These are phyloP conservation scores for Xylaria sp. DNA, from an alignment of 2,329 filamentous ascomycete genomes.

Conservation along the genomic window DNA sequence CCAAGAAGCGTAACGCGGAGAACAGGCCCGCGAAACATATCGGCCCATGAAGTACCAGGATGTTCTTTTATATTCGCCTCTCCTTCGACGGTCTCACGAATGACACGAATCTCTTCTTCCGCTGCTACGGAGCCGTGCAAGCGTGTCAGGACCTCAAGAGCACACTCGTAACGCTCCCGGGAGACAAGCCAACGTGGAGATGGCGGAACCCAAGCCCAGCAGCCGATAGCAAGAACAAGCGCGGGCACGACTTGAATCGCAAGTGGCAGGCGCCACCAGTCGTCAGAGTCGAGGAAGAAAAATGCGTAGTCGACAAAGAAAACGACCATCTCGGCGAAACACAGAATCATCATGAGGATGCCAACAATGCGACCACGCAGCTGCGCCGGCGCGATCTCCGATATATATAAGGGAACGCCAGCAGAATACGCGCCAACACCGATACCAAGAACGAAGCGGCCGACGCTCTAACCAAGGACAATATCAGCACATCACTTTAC, in stretches of 20 bases:
- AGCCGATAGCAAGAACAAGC: slow-evolving; percentile 45
- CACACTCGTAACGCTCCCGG: slow-evolving; percentile 43
- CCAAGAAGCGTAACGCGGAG: slow-evolving; percentile 48
- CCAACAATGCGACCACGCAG: slow-evolving; percentile 48
- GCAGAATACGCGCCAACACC: slow-evolving; percentile 49
- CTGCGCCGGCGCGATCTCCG: slow-evolving; percentile 48
- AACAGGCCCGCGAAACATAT: slow-evolving; percentile 48
- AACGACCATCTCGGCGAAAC: slow-evolving; percentile 50
- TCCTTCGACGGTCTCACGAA: slow-evolving; percentile 43
- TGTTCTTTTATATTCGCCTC: slow-evolving; percentile 32
- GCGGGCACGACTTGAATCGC: slow-evolving; percentile 52
- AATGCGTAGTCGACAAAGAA: slow-evolving; percentile 49
- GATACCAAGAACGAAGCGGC: slow-evolving; percentile 46
- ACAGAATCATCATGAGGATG: slow-evolving; percentile 50
- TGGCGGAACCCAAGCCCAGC: slow-evolving; percentile 46
- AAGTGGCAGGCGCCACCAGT: slow-evolving; percentile 53
- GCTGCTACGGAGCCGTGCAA: slow-evolving; percentile 47
- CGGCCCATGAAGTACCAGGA: slow-evolving; percentile 42
- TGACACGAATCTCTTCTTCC: slow-evolving; percentile 66
- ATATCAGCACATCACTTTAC: not conserved
- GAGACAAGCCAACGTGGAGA: slow-evolving; percentile 46
- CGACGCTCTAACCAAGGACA: slow-evolving; percentile 36
- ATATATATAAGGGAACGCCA: slow-evolving; percentile 50
- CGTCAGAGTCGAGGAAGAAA: slow-evolving; percentile 45
- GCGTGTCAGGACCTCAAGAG: slow-evolving; percentile 44